phyloP scores from a whole-genome alignment of 768 basidiomycete genomes.

The Boletellus sp. region DNA sequence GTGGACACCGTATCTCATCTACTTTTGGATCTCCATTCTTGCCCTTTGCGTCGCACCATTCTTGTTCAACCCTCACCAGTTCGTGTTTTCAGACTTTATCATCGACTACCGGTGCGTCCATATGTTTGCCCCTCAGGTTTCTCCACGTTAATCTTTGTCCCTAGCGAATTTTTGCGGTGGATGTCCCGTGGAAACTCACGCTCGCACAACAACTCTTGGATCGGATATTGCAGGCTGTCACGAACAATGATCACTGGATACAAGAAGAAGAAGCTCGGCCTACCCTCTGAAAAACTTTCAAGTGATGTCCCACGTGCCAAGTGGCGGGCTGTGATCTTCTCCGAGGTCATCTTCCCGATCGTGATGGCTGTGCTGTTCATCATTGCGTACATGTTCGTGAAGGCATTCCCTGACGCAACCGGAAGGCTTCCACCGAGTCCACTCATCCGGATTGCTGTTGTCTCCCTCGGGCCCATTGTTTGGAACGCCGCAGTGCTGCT shows the following conservation, averaged over 20 bases:
- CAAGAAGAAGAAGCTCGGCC: slow-evolving; percentile 96
- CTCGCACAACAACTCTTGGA: slow-evolving; percentile 98
- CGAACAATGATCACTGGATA: slow-evolving; percentile 99
- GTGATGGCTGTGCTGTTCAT: slow-evolving; percentile 83
- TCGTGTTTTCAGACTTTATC: slow-evolving; percentile 94
- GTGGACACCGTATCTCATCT: slow-evolving; percentile 90
- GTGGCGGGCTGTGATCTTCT: slow-evolving; percentile 86
- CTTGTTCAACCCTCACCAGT: slow-evolving; percentile 99
- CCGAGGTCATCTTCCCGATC: slow-evolving; percentile 83
- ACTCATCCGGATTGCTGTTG: slow-evolving; percentile 88
- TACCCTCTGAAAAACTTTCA: slow-evolving; percentile 95
- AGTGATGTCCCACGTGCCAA: slow-evolving; percentile 91
- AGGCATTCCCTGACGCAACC: slow-evolving; percentile 68
- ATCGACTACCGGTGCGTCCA: slow-evolving; percentile 81
- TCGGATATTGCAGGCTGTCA: slow-evolving; percentile 97
- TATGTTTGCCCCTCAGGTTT: background rate
- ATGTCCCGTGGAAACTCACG: slow-evolving; percentile 98
- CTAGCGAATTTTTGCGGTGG: slow-evolving; percentile 95
- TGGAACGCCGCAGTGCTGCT: slow-evolving; percentile 90
- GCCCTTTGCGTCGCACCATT: slow-evolving; percentile 93
- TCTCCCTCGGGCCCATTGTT: slow-evolving; percentile 91
- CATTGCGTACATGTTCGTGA: slow-evolving; percentile 90
- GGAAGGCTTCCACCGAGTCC: slow-evolving; percentile 73
- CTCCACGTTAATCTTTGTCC: slow-evolving; percentile 2
- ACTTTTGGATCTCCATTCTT: slow-evolving; percentile 96